phyloP scores from a whole-genome alignment of 164 flowering plant species.

The Amborella trichopoda region DNA sequence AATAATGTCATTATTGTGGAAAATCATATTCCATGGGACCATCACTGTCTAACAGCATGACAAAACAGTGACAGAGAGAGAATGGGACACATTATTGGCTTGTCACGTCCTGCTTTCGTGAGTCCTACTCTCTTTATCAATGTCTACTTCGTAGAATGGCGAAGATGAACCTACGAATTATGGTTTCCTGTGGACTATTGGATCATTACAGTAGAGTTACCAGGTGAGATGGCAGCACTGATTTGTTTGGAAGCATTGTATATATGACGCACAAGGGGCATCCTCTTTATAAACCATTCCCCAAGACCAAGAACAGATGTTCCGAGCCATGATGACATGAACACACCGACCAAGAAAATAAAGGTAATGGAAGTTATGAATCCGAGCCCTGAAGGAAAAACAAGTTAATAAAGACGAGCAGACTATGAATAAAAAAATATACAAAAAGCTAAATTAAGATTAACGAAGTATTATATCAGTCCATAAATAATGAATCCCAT shows the following conservation, averaged over 20 bases:
- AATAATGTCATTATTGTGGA: too few species aligned
- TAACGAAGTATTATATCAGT: too few species aligned
- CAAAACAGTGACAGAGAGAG: neutral
- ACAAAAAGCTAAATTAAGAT: too few species aligned
- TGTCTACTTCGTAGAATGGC: too few species aligned
- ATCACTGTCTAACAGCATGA: too few species aligned
- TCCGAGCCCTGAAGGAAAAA: constrained; percentile 43
- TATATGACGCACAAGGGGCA: constrained; percentile 78
- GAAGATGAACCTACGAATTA: too few species aligned
- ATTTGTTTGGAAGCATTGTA: constrained; percentile 80
- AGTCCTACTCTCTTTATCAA: too few species aligned
- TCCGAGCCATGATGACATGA: constrained; percentile 85
- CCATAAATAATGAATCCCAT: too few species aligned
- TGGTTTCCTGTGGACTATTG: neutral
- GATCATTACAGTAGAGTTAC: constrained; percentile 11
- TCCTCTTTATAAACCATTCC: constrained; percentile 75
- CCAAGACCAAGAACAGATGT: constrained; percentile 63
- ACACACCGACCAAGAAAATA: constrained; percentile 74
- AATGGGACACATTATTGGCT: too few species aligned
- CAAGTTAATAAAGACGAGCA: neutral
- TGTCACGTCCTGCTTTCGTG: too few species aligned
- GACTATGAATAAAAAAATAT: too few species aligned
- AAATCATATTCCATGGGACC: neutral
- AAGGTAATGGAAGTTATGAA: constrained; percentile 64
- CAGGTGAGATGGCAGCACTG: constrained; percentile 75